Conservation (phyloP, 1,139 yeast species). For the Kodamaea sp. region DNA sequence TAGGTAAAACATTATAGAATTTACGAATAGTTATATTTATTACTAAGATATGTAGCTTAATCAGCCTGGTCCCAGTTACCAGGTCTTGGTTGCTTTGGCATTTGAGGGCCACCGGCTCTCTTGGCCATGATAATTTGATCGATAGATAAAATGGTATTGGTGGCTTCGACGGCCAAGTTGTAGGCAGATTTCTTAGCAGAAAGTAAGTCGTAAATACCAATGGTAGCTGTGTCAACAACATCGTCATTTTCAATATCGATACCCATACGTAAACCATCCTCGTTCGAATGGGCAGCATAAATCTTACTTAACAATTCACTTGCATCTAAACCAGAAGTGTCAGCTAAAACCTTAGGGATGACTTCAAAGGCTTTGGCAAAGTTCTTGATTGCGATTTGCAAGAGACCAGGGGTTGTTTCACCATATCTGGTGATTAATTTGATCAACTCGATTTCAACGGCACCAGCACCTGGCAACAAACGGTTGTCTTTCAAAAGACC, state of each 20-base stretch:
- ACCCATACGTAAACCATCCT: slow-evolving; percentile 51
- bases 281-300: slow-evolving; percentile 74
- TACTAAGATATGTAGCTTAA: slow-evolving; percentile 24
- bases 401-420: slow-evolving; percentile 87
- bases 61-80: slow-evolving; percentile 98
- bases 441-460: slow-evolving; percentile 88
- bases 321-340: slow-evolving; percentile 90
- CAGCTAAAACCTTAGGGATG: slow-evolving; percentile 88
- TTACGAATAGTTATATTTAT: neutral
- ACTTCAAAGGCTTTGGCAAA: slow-evolving; percentile 95
- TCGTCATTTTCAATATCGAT: slow-evolving; percentile 25
- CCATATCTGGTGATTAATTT: slow-evolving; percentile 78
- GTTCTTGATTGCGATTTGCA: slow-evolving; percentile 90
- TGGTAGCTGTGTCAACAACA: slow-evolving; percentile 58
- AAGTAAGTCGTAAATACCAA: slow-evolving; percentile 74
- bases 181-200: slow-evolving; percentile 84
- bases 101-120: slow-evolving; percentile 94
- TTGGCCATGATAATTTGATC: slow-evolving; percentile 93
- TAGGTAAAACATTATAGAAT: slow-evolving; percentile 28
- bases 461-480: slow-evolving; percentile 94
- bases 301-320: slow-evolving; percentile 83
- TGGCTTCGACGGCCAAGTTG: slow-evolving; percentile 93
- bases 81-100: slow-evolving; percentile 84
- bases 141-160: slow-evolving; percentile 82
- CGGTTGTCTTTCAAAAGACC: slow-evolving; percentile 78